These are phyloP conservation scores for Leishmania tropica DNA, from an alignment of 208 protist species.

Conservation along the genomic window DNA sequence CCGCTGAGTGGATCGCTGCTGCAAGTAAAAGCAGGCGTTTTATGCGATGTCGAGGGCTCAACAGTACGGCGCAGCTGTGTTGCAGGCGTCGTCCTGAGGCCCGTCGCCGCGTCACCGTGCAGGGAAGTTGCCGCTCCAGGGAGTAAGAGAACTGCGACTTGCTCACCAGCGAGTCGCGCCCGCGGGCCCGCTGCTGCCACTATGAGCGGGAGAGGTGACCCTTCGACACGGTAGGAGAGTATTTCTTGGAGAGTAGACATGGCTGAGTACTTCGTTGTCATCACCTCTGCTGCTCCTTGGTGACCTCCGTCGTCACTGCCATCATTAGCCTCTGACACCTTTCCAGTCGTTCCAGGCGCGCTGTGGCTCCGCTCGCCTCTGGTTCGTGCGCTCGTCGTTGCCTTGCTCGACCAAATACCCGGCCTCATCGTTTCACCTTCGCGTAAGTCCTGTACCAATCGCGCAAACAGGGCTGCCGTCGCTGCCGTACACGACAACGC, in stretches of 20 bases:
- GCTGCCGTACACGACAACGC: conserved; percentile 16
- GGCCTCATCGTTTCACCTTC: background rate
- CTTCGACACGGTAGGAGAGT: conserved; percentile 6
- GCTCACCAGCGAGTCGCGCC: conserved; percentile 12
- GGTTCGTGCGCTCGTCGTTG: background rate
- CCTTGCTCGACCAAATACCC: background rate
- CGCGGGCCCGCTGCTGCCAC: conserved; percentile 21
- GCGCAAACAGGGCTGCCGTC: conserved; percentile 20
- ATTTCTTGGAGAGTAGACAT: conserved; percentile 1
- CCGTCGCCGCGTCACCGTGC: background rate
- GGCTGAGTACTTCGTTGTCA: background rate
- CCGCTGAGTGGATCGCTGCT: background rate
- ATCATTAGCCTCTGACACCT: background rate
- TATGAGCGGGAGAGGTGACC: conserved; percentile 16
- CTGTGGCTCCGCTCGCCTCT: background rate
- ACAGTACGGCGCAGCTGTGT: background rate
- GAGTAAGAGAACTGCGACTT: conserved; percentile 13
- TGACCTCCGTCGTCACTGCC: background rate
- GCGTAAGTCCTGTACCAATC: conserved; percentile 5
- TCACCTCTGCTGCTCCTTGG: background rate
- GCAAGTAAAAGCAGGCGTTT: background rate
- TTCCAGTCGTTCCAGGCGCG: background rate
- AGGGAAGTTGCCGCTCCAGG: conserved; percentile 20
- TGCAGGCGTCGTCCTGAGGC: background rate
- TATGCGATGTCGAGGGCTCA: background rate